These are phyloP conservation scores for Escovopsis sp. DNA, from an alignment of 2,329 filamentous ascomycete species.

Conservation along the genomic window DNA sequence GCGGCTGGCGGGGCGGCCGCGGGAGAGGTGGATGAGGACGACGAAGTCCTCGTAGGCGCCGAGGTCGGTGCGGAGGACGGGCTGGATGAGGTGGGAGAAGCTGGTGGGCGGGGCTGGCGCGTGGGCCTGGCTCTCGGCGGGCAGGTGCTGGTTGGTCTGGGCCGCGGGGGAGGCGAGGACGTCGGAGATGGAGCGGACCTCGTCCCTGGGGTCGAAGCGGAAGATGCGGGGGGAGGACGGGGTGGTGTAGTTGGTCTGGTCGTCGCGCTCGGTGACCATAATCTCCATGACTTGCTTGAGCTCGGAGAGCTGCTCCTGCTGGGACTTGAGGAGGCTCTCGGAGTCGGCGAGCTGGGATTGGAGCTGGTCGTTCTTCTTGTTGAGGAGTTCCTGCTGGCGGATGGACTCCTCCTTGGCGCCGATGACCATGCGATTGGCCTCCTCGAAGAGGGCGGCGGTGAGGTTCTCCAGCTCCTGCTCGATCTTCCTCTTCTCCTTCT, in stretches of 20 bases:
- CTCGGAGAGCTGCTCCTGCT: slow-evolving; percentile 84
- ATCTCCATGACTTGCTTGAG: slow-evolving; percentile 87
- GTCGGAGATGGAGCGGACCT: slow-evolving; percentile 20
- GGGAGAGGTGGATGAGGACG: slow-evolving; percentile 55
- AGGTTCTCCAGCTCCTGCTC: slow-evolving; percentile 84
- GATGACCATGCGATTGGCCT: slow-evolving; percentile 97
- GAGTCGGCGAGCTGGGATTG: slow-evolving; percentile 75
- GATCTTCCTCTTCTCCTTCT: slow-evolving; percentile 73
- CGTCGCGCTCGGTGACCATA: slow-evolving; percentile 59
- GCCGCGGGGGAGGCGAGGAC: slow-evolving; percentile 15
- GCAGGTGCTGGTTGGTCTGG: slow-evolving; percentile 2
- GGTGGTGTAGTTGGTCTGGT: slow-evolving; percentile 54
- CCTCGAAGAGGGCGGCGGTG: slow-evolving; percentile 88
- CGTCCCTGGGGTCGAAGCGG: slow-evolving; percentile 46
- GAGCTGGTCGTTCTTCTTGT: slow-evolving; percentile 78
- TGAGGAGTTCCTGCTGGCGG: slow-evolving; percentile 63
- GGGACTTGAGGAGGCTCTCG: slow-evolving; percentile 68
- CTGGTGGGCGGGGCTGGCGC: slow-evolving; percentile 47
- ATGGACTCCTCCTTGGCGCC: slow-evolving; percentile 74
- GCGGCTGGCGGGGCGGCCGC: slow-evolving; percentile 44
- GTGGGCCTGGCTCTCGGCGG: slow-evolving; percentile 27
- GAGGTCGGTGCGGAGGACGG: slow-evolving; percentile 70
- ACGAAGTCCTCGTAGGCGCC: slow-evolving; percentile 74
- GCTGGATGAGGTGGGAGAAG: slow-evolving; percentile 70
- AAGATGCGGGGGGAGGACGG: slow-evolving; percentile 69